A percentile compares a stretch with the other conserved stretches of the same genome.
phyloP scores from a whole-genome alignment of 2,329 filamentous ascomycete species.

The Ceratocystiopsis sp. region DNA sequence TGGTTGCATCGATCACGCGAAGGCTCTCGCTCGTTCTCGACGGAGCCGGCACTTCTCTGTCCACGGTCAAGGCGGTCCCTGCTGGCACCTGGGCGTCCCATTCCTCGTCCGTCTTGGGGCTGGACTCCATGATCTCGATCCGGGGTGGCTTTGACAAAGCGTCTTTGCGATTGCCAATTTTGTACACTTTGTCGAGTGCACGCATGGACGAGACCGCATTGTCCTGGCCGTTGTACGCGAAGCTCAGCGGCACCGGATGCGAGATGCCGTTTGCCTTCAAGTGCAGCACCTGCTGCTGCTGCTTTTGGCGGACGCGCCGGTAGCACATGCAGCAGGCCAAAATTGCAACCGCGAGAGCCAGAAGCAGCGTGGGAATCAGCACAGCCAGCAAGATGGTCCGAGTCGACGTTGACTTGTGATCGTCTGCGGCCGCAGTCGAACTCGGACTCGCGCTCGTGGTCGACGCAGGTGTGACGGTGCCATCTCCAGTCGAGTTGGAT shows the following conservation, averaged over 20 bases:
- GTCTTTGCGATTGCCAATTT: conserved; percentile 2
- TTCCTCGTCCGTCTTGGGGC: background rate
- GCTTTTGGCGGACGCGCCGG: conserved; percentile 13
- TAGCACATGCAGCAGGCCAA: conserved; percentile 13
- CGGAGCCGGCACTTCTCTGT: too few species aligned
- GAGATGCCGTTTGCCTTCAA: conserved; percentile 15
- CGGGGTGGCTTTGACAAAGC: background rate
- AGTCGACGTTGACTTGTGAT: background rate
- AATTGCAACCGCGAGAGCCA: conserved; percentile 18
- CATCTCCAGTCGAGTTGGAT: conserved; percentile 11
- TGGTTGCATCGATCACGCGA: too few species aligned
- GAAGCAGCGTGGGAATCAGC: conserved; percentile 24
- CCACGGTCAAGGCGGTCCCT: too few species aligned
- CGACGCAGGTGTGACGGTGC: conserved; percentile 1
- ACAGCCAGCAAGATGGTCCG: conserved; percentile 24
- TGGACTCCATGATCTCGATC: too few species aligned
- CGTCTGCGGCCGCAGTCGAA: background rate
- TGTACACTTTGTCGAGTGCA: conserved; percentile 8
- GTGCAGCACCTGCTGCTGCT: conserved; percentile 4
- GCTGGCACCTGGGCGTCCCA: background rate
- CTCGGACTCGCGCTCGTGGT: background rate
- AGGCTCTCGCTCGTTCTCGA: too few species aligned
- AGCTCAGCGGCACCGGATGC: conserved; percentile 15
- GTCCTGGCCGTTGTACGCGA: conserved; percentile 12
- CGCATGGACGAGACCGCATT: conserved; percentile 8